Evolutionary conservation across 2,329 filamentous ascomycete species (phyloP), one percentile per base, ranked within the genome.

Genomic region (Ceratocystis lukuohia): DNA sequence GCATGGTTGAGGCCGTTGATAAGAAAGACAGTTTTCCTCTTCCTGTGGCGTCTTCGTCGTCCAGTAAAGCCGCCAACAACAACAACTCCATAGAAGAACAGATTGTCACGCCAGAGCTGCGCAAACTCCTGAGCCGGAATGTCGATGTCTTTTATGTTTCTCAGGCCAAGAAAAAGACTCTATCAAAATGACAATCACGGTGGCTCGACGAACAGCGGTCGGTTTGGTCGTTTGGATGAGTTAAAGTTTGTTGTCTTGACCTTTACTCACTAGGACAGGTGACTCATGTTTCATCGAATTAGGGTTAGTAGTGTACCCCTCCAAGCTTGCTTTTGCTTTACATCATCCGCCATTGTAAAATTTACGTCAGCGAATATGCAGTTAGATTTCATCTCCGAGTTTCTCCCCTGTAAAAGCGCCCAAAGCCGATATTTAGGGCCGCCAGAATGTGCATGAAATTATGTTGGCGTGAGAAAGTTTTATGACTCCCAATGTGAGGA

Each of bases 1-100:
- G 91, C 57, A 87, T 90, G 1, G 88, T 99, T 10, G 91, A 97
- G 72, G 88, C 90, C 0, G 87, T 96, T 45, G 95, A 99, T 75
- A 93, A 94, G 77, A 95, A 94, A 75, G 81, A 87, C 64, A 91
- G 89, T 72, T 95, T 96, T 71, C 91, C 91, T 0, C n/a, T 30
- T 7, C 44, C 67, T 5, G 62, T 67, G n/a, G 64, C 71, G 17
- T 44, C 71, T 17, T 44, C 71, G n/a, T 66, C 72, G 66, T 20
- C 28, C 5, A 4, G 70, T 50, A 66, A 70, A 57, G 25, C 37
- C 33, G 33, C 30, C 8, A 69, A 44, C 15, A 70, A 59, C 56
- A 69, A 70, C 65, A 72, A 73, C n/a, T 76, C 75, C 44, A 69
- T 74, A 65, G 70, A 74, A 7, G 73, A 76, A 53, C 81, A 78